Conservation (phyloP, 345 rosid species). For the Streptanthus diversifolius region DNA sequence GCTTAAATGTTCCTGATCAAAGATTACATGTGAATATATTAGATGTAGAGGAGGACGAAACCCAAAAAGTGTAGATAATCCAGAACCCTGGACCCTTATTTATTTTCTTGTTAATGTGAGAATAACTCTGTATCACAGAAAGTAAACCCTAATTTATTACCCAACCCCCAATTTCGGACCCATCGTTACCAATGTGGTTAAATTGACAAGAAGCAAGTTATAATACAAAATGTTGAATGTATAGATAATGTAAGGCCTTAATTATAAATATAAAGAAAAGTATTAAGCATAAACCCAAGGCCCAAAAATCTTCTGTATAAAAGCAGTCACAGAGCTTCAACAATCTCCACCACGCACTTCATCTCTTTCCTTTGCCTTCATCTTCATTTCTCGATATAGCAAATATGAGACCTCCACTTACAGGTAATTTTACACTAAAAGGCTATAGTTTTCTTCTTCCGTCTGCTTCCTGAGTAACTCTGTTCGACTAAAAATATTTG, state of each 20-base stretch:
- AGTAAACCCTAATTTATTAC: no score
- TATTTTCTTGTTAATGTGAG: no score
- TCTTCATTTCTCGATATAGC: background rate
- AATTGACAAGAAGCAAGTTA: background rate
- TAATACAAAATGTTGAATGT: background rate
- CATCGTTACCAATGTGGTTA: background rate
- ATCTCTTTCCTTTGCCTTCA: background rate
- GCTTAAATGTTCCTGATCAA: no score
- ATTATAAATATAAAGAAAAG: background rate
- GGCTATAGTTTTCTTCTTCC: background rate
- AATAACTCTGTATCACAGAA: no score
- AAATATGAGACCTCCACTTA: conserved; percentile 24
- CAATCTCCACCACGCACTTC: background rate
- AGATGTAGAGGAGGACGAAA: no score
- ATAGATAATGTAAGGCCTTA: background rate
- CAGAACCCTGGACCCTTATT: no score
- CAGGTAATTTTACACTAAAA: background rate
- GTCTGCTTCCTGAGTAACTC: background rate
- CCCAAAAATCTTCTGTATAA: background rate
- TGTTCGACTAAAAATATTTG: background rate
- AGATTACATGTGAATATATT: no score
- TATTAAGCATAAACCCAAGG: background rate
- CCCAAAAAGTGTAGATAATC: no score
- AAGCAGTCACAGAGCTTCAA: background rate
- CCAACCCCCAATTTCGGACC: no score